Evolutionary conservation across 306 rosid species (phyloP), one percentile per base, ranked within the genome.

Genomic region (Geum urbanum): DNA sequence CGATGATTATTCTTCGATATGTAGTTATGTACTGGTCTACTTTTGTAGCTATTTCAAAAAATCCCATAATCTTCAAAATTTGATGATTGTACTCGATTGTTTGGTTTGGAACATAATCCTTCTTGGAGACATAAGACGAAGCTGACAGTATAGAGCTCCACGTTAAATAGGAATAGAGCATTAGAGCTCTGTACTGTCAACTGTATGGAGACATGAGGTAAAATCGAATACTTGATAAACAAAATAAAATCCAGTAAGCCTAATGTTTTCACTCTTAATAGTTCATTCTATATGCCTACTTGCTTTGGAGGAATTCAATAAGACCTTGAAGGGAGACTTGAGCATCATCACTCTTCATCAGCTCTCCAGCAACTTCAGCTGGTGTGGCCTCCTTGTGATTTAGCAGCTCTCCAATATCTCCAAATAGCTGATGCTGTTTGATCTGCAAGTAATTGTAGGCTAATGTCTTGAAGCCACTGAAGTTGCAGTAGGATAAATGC

Each of bases 341-440:
- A 9, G 64, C 68, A 52, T 74, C 35, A 27, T 80, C 81, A 57
- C 74, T 77, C 71, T 65, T 83, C 88, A 85, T 81, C 14, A 85
- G 72, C 81, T 85, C 88, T 24, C 88, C 84, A 7, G 84, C 84
- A 70, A 81, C 77, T 62, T 87, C 86, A 37, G 92, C 86, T 5
- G 90, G 92, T 19, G 90, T 83, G 51, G 72, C 86, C 63, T 74
- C 81, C 77, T 77, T 63, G 6, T 72, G 27, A 62, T 41, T 11
- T 48, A 85, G 53, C 11, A 83, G 51, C 19, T 59, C 63, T 49
- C 79, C 70, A 27, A 83, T 72, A 13, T 81, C 77, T 63, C 61
- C 69, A 48, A 83, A 85, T 2, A 71, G 48, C 2, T 76, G 62
- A 45, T 79, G 82, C 46, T 71, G 66, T 63, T 83, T 63, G 61